A percentile compares a stretch with the other conserved stretches of the same genome.
Evolutionary conservation across 2,329 filamentous ascomycete species (phyloP).

Genomic region (Alternaria atra): DNA sequence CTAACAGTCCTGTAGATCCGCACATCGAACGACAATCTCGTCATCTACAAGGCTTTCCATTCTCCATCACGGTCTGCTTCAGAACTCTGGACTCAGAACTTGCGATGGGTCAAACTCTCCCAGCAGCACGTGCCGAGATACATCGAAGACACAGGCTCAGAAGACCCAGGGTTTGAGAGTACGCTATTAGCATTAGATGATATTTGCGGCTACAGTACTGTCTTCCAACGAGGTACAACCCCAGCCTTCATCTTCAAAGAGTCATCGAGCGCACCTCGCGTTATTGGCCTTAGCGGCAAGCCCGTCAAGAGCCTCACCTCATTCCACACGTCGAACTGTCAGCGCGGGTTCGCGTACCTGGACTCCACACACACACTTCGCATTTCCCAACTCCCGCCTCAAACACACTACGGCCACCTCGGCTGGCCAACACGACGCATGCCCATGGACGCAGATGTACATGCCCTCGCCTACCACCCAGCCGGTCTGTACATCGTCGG

Average conservation of each 20-base stretch:
- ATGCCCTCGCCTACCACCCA: conserved; percentile 79
- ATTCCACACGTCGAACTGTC: conserved; percentile 80
- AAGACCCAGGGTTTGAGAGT: conserved; percentile 55
- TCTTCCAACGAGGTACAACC: conserved; percentile 83
- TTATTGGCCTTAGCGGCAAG: conserved; percentile 75
- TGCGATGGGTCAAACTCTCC: conserved; percentile 79
- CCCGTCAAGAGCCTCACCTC: conserved; percentile 75
- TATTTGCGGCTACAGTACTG: conserved; percentile 78
- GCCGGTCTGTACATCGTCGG: conserved; percentile 80
- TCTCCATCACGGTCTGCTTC: conserved; percentile 51
- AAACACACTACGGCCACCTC: conserved; percentile 75
- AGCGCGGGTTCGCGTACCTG: conserved; percentile 83
- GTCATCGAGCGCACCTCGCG: conserved; percentile 76
- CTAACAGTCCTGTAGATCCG: conserved; percentile 66
- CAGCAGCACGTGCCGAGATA: conserved; percentile 73
- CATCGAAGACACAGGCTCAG: conserved; percentile 58
- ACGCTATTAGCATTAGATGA: conserved; percentile 68
- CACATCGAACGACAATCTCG: conserved; percentile 80
- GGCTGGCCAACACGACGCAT: conserved; percentile 80
- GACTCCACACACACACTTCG: conserved; percentile 69
- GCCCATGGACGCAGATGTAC: conserved; percentile 73
- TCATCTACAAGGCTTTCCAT: conserved; percentile 84
- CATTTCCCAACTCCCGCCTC: conserved; percentile 74
- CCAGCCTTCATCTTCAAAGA: conserved; percentile 86
- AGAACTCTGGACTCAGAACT: conserved; percentile 61